These are phyloP conservation scores for Cinnamomum micranthum DNA, from an alignment of 164 flowering plant species.

Conservation along the genomic window DNA sequence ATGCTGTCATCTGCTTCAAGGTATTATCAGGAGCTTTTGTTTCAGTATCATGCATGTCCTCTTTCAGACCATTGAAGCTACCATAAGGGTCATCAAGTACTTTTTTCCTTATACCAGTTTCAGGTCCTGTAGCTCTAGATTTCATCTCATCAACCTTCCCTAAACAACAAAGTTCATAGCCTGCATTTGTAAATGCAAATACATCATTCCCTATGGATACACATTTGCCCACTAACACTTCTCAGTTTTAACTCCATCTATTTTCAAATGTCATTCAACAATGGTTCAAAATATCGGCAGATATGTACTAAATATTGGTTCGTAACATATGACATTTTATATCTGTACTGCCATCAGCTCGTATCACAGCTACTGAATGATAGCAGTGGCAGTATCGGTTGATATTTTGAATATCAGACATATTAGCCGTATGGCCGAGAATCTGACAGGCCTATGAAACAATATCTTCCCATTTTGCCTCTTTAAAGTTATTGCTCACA, in stretches of 20 bases:
- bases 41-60: conserved; percentile 36
- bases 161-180: conserved; percentile 39
- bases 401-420: too few species aligned
- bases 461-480: too few species aligned
- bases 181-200: conserved; percentile 24
- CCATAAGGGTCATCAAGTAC: conserved; percentile 39
- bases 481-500: too few species aligned
- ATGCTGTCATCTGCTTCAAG: conserved; percentile 23
- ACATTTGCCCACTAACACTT: conserved; percentile 26
- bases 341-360: too few species aligned
- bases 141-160: conserved; percentile 44
- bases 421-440: too few species aligned
- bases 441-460: too few species aligned
- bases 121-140: conserved; percentile 1
- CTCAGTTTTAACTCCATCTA: conserved; percentile 56
- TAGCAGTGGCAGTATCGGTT: too few species aligned
- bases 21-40: conserved; percentile 40
- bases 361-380: too few species aligned
- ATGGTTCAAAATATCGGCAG: too few species aligned
- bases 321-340: too few species aligned
- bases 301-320: too few species aligned
- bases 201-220: conserved; percentile 32
- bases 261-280: conserved; percentile 38
- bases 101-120: conserved; percentile 38
- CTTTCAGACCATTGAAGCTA: conserved; percentile 59